These are phyloP conservation scores for Haplosporangium gracile DNA, from an alignment of 192 early-diverging fungal genomes.

Conservation along the genomic window DNA sequence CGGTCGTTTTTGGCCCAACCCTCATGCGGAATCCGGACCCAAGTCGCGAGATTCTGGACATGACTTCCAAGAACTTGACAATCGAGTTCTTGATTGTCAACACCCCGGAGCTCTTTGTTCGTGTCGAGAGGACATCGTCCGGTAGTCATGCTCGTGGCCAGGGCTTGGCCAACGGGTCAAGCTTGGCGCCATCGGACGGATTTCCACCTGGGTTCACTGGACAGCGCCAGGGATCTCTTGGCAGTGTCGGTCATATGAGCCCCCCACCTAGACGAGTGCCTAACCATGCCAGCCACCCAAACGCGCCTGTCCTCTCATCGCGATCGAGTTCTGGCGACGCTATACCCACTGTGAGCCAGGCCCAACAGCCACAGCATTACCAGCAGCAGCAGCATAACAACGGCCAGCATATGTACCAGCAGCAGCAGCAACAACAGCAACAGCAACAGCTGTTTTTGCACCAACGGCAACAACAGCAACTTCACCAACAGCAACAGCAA, in stretches of 20 bases:
- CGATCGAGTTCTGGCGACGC: conserved; percentile 40
- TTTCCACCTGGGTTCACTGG: conserved; percentile 22
- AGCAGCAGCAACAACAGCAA: conserved; percentile 9
- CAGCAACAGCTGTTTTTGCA: too few relatives aligned
- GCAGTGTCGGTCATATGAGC: neutral
- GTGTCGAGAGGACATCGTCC: conserved; percentile 11
- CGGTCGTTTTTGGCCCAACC: conserved; percentile 95
- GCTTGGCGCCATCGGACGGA: neutral
- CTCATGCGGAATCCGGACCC: conserved; percentile 77
- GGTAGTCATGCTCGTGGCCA: conserved; percentile 4
- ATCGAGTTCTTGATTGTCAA: conserved; percentile 79
- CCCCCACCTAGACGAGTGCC: conserved; percentile 27
- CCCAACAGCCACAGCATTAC: conserved; percentile 10
- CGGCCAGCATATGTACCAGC: neutral
- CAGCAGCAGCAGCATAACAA: conserved; percentile 8
- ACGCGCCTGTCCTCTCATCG: conserved; percentile 17
- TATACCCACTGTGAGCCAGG: conserved; percentile 21
- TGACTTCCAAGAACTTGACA: conserved; percentile 77
- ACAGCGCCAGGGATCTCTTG: conserved; percentile 27
- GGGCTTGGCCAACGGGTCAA: neutral
- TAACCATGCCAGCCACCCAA: neutral
- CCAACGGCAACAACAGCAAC: conserved; percentile 20
- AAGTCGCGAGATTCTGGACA: conserved; percentile 76
- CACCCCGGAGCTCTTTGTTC: conserved; percentile 42
- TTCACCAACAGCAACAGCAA: conserved; percentile 4